Evolutionary conservation across 352 stramenopile species (phyloP).

Genomic region (Globisporangium mamillatum): DNA sequence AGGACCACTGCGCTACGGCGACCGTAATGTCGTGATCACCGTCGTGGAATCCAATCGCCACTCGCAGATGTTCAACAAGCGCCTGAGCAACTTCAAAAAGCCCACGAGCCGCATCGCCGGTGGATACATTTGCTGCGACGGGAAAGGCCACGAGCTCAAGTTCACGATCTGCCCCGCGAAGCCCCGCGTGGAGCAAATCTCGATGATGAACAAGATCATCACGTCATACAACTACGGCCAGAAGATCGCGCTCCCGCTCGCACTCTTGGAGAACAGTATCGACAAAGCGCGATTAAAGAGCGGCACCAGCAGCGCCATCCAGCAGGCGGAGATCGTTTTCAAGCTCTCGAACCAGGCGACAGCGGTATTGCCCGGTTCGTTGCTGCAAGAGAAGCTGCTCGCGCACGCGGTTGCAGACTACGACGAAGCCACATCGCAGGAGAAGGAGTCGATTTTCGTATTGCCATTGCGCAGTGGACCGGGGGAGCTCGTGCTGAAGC

Average conservation of each 20-base stretch:
- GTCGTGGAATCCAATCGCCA: conserved; percentile 83
- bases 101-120: conserved; percentile 72
- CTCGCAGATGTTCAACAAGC: conserved; percentile 82
- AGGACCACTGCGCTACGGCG: conserved; percentile 58
- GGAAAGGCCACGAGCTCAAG: conserved; percentile 68
- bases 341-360: conserved; percentile 56
- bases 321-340: conserved; percentile 64
- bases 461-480: conserved; percentile 55
- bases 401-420: conserved; percentile 31
- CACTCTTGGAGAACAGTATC: conserved; percentile 47
- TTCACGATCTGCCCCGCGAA: conserved; percentile 63
- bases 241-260: conserved; percentile 74
- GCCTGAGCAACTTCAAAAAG: conserved; percentile 87
- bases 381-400: conserved; percentile 60
- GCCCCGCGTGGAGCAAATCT: conserved; percentile 77
- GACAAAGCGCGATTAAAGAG: conserved; percentile 22
- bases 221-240: conserved; percentile 81
- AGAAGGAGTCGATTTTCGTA: conserved; percentile 56
- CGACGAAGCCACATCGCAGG: conserved; percentile 14
- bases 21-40: conserved; percentile 66
- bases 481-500: conserved; percentile 57
- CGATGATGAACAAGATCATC: conserved; percentile 84
- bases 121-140: conserved; percentile 87
- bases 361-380: conserved; percentile 40
- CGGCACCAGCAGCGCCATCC: conserved; percentile 12